phyloP scores from a whole-genome alignment of 164 flowering plant species.

The Platanus orientalis region DNA sequence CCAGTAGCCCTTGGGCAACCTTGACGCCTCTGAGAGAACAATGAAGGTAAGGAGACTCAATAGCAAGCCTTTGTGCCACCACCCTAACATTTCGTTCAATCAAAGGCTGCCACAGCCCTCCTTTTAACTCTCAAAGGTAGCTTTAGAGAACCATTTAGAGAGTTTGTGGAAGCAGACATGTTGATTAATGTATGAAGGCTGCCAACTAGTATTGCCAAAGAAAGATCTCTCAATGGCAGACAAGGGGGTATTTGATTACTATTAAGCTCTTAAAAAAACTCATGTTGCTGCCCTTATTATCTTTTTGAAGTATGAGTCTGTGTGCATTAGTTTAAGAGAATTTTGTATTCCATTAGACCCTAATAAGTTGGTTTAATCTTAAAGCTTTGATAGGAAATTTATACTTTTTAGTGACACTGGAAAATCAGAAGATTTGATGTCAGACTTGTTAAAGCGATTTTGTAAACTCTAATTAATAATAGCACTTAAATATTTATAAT shows the following conservation, averaged over 20 bases:
- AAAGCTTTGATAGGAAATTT: neutral
- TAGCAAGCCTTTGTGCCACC: slow-evolving; percentile 39
- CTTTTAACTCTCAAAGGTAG: slow-evolving; percentile 20
- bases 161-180: slow-evolving; percentile 35
- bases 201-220: slow-evolving; percentile 48
- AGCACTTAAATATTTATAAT: neutral
- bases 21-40: slow-evolving; percentile 51
- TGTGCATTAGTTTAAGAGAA: slow-evolving; percentile 13
- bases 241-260: slow-evolving; percentile 34
- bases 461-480: neutral
- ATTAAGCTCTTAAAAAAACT: slow-evolving; percentile 18
- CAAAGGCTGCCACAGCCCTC: slow-evolving; percentile 11
- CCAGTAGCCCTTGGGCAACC: slow-evolving; percentile 49
- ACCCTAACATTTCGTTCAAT: slow-evolving; percentile 26
- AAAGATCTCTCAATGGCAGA: slow-evolving; percentile 62
- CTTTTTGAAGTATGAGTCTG: slow-evolving; percentile 20
- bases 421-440: neutral
- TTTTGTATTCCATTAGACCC: slow-evolving; percentile 14
- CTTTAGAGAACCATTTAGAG: slow-evolving; percentile 25
- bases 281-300: slow-evolving; percentile 26
- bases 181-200: slow-evolving; percentile 41
- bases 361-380: slow-evolving; percentile 7
- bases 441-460: neutral
- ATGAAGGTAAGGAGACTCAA: slow-evolving; percentile 40
- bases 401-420: neutral